These are phyloP conservation scores for Schrenkiella parvula DNA, from an alignment of 345 rosid species.

Conservation along the genomic window DNA sequence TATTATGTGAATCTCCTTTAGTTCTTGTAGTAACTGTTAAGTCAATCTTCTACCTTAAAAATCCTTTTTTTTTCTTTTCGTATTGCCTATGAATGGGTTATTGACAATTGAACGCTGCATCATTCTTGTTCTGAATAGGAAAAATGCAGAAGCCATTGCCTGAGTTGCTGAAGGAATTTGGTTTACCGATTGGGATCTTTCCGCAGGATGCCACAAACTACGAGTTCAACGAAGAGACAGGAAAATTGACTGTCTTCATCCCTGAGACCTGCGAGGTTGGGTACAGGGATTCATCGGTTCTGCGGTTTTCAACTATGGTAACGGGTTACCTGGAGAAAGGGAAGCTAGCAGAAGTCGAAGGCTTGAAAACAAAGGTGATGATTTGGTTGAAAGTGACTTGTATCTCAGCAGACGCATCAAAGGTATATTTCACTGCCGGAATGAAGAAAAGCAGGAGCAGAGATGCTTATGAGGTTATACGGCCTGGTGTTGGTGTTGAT, in stretches of 20 bases:
- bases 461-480: slow-evolving; percentile 75
- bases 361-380: slow-evolving; percentile 85
- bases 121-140: slow-evolving; percentile 42
- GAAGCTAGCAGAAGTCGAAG: slow-evolving; percentile 76
- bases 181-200: slow-evolving; percentile 80
- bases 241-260: slow-evolving; percentile 65
- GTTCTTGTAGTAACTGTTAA: not conserved
- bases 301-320: slow-evolving; percentile 64
- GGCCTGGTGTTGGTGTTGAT: slow-evolving; percentile 65
- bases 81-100: not conserved
- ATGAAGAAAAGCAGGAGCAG: slow-evolving; percentile 71
- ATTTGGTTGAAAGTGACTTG: slow-evolving; percentile 84
- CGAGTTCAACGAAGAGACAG: slow-evolving; percentile 81
- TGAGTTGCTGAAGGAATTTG: slow-evolving; percentile 78
- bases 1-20: not conserved
- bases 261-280: slow-evolving; percentile 86
- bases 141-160: slow-evolving; percentile 94
- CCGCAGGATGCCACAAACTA: slow-evolving; percentile 95
- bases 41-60: not conserved
- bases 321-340: slow-evolving; percentile 81
- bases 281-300: slow-evolving; percentile 75
- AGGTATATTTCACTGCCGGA: slow-evolving; percentile 77
- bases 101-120: not conserved
- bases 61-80: not conserved
- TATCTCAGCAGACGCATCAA: slow-evolving; percentile 61